Conservation (phyloP, 805 yeast species). For the Candida montana region DNA sequence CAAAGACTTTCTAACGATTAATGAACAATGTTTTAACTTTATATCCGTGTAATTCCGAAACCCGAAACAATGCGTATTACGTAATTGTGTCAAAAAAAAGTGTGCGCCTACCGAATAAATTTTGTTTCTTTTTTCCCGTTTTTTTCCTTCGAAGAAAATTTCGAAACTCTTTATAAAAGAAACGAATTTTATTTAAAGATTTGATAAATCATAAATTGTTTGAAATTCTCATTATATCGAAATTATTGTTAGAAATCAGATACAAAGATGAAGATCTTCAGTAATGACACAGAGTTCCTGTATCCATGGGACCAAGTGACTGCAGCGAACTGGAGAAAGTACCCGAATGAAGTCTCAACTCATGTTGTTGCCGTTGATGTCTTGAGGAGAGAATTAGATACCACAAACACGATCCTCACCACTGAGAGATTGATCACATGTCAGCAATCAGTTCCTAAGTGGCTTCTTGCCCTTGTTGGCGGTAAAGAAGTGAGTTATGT, state of each 20-base stretch:
- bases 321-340: constrained; percentile 94
- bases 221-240: no score
- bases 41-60: neutral
- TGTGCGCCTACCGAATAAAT: neutral
- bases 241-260: no score
- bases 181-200: no score
- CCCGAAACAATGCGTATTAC: neutral
- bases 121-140: neutral
- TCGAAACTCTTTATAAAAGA: no score
- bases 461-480: constrained; percentile 74
- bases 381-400: constrained; percentile 62
- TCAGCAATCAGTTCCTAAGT: constrained; percentile 77
- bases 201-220: no score
- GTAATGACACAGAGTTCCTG: constrained; percentile 59
- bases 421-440: constrained; percentile 89
- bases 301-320: constrained; percentile 94
- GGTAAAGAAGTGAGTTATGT: constrained; percentile 71
- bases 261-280: constrained; percentile 70
- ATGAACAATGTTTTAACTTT: neutral
- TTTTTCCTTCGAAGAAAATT: no score
- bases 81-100: constrained; percentile 1
- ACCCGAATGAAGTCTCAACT: constrained; percentile 89
- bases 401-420: constrained; percentile 46
- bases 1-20: constrained; percentile 29
- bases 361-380: constrained; percentile 95